Percentiles rank a stretch among this genome's conserved stretches.
Evolutionary conservation across 1,284 basidiomycete genomes (phyloP).

Genomic region (Microbotryum lychnidis-dioicae): DNA sequence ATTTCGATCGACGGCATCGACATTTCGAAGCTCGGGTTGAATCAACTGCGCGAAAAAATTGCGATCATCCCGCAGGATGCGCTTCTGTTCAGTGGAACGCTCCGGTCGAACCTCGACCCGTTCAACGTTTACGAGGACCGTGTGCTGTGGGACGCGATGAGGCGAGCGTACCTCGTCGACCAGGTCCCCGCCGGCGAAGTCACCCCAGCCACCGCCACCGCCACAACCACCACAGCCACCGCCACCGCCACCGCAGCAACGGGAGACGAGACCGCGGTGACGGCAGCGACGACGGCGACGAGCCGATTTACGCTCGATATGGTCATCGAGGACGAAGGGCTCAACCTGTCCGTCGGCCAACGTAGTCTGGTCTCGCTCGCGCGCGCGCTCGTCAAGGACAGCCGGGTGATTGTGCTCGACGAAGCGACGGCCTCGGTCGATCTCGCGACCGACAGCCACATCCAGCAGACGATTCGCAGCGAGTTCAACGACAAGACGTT

Average conservation of each 20-base stretch:
- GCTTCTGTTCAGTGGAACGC: slow-evolving; percentile 54
- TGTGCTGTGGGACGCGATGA: slow-evolving; percentile 36
- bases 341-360: slow-evolving; percentile 59
- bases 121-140: slow-evolving; percentile 54
- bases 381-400: slow-evolving; percentile 67
- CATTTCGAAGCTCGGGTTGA: slow-evolving; percentile 49
- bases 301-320: slow-evolving; percentile 66
- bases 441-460: slow-evolving; percentile 64
- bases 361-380: slow-evolving; percentile 72
- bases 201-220: background rate
- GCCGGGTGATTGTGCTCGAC: slow-evolving; percentile 66
- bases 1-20: slow-evolving; percentile 40
- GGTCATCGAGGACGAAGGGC: slow-evolving; percentile 73
- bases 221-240: background rate
- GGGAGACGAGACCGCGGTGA: slow-evolving; percentile 26
- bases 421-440: slow-evolving; percentile 51
- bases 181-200: slow-evolving; percentile 4
- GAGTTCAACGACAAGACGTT: slow-evolving; percentile 68
- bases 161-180: slow-evolving; percentile 35
- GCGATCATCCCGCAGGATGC: slow-evolving; percentile 79
- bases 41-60: slow-evolving; percentile 43
- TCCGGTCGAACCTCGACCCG: slow-evolving; percentile 58
- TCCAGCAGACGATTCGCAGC: slow-evolving; percentile 73
- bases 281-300: slow-evolving; percentile 16
- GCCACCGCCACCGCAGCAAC: background rate